These are phyloP conservation scores for Penicillium sp. DNA, from an alignment of 2,329 filamentous ascomycete species.

Conservation along the genomic window DNA sequence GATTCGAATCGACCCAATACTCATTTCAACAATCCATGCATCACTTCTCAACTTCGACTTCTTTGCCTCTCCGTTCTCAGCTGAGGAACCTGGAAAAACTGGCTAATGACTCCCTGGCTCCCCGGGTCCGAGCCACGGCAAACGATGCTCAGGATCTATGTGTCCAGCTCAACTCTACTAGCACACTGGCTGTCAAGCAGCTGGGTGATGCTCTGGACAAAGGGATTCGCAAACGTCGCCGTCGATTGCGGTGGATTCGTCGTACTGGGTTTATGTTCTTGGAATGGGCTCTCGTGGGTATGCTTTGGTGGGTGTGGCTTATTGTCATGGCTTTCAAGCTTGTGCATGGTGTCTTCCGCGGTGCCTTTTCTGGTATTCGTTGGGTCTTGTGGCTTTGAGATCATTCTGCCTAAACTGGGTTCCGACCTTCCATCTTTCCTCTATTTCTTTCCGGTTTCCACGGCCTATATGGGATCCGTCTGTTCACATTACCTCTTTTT, in stretches of 20 bases:
- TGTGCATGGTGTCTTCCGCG: conserved; percentile 60
- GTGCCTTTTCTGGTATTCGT: conserved; percentile 57
- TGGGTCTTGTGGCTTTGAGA: conserved; percentile 78
- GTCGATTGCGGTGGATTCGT: conserved; percentile 71
- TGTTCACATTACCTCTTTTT: conserved; percentile 1
- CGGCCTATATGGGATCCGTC: neutral
- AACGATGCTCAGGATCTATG: conserved; percentile 78
- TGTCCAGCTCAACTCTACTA: conserved; percentile 69
- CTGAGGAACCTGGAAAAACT: conserved; percentile 45
- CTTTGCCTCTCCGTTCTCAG: conserved; percentile 44
- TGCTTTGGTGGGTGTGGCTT: conserved; percentile 95
- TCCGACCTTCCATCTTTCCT: neutral
- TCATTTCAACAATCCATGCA: conserved; percentile 46
- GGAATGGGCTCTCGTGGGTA: conserved; percentile 81
- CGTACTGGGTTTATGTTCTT: conserved; percentile 74
- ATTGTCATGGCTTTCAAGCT: conserved; percentile 73
- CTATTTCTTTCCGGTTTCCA: neutral
- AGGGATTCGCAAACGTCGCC: conserved; percentile 67
- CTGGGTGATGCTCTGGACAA: conserved; percentile 70
- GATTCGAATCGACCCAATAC: conserved; percentile 46
- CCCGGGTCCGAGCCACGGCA: conserved; percentile 62
- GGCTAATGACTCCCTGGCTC: conserved; percentile 50
- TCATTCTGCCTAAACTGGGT: conserved; percentile 10
- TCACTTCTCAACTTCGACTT: conserved; percentile 45
- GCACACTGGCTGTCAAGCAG: conserved; percentile 74